Percentiles rank a stretch among this genome's conserved stretches.
phyloP scores from a whole-genome alignment of 1,284 basidiomycete genomes.

The Erythrobasidium hasegawianum region DNA sequence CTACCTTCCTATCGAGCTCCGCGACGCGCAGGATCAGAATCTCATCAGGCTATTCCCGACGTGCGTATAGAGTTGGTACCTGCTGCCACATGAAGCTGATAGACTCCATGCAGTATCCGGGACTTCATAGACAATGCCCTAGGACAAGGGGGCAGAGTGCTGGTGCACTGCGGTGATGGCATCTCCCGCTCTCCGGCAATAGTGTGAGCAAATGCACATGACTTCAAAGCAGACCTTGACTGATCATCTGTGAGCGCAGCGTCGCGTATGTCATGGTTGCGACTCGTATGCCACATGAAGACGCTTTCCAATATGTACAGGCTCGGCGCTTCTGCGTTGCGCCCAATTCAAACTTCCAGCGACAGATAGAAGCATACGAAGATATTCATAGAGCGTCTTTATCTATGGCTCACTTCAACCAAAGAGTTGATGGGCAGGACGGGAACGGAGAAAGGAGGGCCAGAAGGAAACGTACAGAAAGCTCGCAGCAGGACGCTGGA shows the following conservation, averaged over 20 bases:
- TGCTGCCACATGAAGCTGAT: not conserved
- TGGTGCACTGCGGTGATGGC: constrained; percentile 46
- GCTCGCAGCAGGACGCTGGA: not conserved
- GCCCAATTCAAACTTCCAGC: constrained; percentile 44
- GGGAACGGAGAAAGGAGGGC: not conserved
- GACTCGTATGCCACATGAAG: constrained; percentile 39
- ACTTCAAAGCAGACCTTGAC: not conserved
- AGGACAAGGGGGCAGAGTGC: constrained; percentile 35
- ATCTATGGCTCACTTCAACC: constrained; percentile 8
- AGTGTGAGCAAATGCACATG: constrained; percentile 35
- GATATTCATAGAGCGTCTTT: constrained; percentile 30
- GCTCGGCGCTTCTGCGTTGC: constrained; percentile 45
- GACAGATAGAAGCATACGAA: constrained; percentile 42
- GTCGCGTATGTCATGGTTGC: constrained; percentile 46
- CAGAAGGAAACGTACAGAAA: not conserved
- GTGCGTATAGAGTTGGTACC: constrained; percentile 20
- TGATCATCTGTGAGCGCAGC: constrained; percentile 11
- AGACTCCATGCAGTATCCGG: constrained; percentile 32
- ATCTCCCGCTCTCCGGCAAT: constrained; percentile 46
- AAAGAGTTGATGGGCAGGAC: not conserved
- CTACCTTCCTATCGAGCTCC: constrained; percentile 78
- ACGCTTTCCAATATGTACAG: constrained; percentile 45
- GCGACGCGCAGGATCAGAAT: constrained; percentile 66
- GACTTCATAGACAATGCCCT: constrained; percentile 42
- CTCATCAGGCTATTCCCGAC: constrained; percentile 43